These are phyloP conservation scores for Podaxis mareebaensis DNA, from an alignment of 768 basidiomycete genomes.

Conservation along the genomic window DNA sequence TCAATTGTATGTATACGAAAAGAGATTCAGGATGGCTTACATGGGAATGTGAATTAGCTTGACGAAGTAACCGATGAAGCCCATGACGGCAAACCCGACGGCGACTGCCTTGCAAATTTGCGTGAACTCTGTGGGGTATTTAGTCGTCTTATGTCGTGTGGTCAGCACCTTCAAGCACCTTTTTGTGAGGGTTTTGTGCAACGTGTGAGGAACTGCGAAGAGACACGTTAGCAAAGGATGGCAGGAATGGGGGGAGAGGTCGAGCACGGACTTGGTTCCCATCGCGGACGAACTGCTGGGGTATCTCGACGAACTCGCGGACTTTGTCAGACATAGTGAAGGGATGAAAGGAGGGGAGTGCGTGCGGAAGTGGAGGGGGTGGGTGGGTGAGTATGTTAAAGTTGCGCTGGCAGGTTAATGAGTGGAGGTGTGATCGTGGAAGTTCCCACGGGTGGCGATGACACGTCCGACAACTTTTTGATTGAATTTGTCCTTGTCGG, in stretches of 20 bases:
- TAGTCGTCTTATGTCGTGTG: not conserved
- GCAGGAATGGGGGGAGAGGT: not conserved
- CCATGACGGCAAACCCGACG: conserved; percentile 98
- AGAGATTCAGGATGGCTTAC: conserved; percentile 49
- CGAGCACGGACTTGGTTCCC: conserved; percentile 76
- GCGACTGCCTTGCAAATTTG: conserved; percentile 97
- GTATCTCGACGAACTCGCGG: conserved; percentile 87
- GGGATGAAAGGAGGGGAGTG: conserved; percentile 21
- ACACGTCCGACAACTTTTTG: conserved; percentile 30
- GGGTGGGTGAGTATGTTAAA: conserved; percentile 5
- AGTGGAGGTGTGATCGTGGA: conserved; percentile 33
- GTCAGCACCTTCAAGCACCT: conserved; percentile 47
- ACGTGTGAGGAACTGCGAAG: conserved; percentile 83
- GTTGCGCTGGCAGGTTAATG: conserved; percentile 9
- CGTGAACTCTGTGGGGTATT: conserved; percentile 69
- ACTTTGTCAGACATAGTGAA: conserved; percentile 85
- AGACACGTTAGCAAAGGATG: conserved; percentile 19
- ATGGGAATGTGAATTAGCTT: conserved; percentile 99
- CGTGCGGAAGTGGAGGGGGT: conserved; percentile 19
- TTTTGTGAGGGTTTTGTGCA: conserved; percentile 98
- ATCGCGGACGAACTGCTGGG: conserved; percentile 89
- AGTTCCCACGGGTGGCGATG: conserved; percentile 33
- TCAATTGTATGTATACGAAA: not conserved
- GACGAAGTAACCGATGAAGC: conserved; percentile 98
- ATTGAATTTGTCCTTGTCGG: conserved; percentile 21